These are phyloP conservation scores for Ascochyta viciae-villosae DNA, from an alignment of 2,329 filamentous ascomycete genomes.

Conservation along the genomic window DNA sequence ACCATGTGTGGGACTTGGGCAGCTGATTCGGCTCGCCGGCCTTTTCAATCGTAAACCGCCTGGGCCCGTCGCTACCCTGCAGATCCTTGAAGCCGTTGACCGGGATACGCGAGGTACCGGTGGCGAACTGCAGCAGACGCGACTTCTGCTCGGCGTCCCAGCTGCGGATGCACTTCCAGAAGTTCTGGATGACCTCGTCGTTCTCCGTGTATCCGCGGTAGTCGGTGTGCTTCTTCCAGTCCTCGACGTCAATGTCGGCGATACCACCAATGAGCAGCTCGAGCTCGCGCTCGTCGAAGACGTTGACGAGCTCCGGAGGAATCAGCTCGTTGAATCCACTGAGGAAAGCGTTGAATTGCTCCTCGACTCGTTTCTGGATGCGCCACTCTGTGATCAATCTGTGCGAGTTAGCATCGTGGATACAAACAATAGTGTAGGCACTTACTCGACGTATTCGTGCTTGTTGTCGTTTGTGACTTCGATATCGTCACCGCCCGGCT, in stretches of 20 bases:
- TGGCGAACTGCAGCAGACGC: slow-evolving; percentile 93
- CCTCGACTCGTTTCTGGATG: slow-evolving; percentile 96
- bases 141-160: slow-evolving; percentile 99
- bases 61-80: slow-evolving; percentile 93
- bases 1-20: slow-evolving; percentile 98
- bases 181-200: slow-evolving; percentile 96
- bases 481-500: slow-evolving; percentile 87
- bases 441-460: slow-evolving; percentile 94
- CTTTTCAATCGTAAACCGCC: slow-evolving; percentile 98
- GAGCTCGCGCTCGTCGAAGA: slow-evolving; percentile 97
- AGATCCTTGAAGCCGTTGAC: slow-evolving; percentile 99
- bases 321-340: slow-evolving; percentile 98
- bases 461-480: slow-evolving; percentile 99
- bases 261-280: slow-evolving; percentile 98
- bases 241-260: slow-evolving; percentile 98
- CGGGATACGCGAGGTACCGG: slow-evolving; percentile 94
- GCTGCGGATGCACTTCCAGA: slow-evolving; percentile 95
- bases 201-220: slow-evolving; percentile 98
- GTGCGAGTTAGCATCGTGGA: slow-evolving; percentile 23
- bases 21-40: slow-evolving; percentile 88
- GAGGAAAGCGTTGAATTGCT: slow-evolving; percentile 98
- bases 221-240: slow-evolving; percentile 99
- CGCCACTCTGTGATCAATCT: slow-evolving; percentile 98
- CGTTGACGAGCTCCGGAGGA: slow-evolving; percentile 93
- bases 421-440: slow-evolving; percentile 19